Conservation (phyloP, 1,139 yeast genomes). For the Hemisphaericaspora xylofermentans region DNA sequence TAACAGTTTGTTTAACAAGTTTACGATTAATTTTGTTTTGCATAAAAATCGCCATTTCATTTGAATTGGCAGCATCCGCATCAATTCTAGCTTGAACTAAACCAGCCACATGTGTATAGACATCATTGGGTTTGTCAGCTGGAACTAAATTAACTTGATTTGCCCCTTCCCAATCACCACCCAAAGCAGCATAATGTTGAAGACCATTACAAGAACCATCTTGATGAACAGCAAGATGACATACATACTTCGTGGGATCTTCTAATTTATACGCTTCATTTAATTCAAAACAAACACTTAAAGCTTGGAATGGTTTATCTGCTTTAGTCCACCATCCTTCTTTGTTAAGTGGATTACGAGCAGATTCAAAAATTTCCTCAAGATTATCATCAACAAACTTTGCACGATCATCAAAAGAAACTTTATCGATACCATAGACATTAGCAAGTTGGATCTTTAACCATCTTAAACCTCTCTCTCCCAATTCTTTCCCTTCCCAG, state of each 20-base stretch:
- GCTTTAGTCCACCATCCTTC: slow-evolving; percentile 81
- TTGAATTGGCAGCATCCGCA: slow-evolving; percentile 56
- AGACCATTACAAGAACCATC: slow-evolving; percentile 98
- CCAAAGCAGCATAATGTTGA: slow-evolving; percentile 97
- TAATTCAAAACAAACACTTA: slow-evolving; percentile 83
- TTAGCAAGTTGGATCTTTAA: slow-evolving; percentile 88
- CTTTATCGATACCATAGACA: slow-evolving; percentile 83
- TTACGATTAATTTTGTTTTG: slow-evolving; percentile 74
- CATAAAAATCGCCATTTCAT: slow-evolving; percentile 52
- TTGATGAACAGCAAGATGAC: slow-evolving; percentile 91
- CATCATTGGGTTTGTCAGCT: slow-evolving; percentile 85
- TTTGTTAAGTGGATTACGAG: slow-evolving; percentile 63
- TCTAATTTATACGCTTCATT: slow-evolving; percentile 65
- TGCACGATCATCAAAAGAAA: slow-evolving; percentile 73
- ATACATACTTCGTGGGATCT: slow-evolving; percentile 72
- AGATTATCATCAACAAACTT: slow-evolving; percentile 68
- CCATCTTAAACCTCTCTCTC: slow-evolving; percentile 79
- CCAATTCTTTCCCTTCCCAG: slow-evolving; percentile 85
- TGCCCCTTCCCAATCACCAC: slow-evolving; percentile 96
- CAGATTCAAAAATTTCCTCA: slow-evolving; percentile 63
- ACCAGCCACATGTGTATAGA: slow-evolving; percentile 78
- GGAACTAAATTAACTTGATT: slow-evolving; percentile 85
- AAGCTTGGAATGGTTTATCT: slow-evolving; percentile 94
- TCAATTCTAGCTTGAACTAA: slow-evolving; percentile 64
- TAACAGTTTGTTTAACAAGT: slow-evolving; percentile 93